phyloP scores from a whole-genome alignment of 148 eudicot genomes.

The Silene uniflora region DNA sequence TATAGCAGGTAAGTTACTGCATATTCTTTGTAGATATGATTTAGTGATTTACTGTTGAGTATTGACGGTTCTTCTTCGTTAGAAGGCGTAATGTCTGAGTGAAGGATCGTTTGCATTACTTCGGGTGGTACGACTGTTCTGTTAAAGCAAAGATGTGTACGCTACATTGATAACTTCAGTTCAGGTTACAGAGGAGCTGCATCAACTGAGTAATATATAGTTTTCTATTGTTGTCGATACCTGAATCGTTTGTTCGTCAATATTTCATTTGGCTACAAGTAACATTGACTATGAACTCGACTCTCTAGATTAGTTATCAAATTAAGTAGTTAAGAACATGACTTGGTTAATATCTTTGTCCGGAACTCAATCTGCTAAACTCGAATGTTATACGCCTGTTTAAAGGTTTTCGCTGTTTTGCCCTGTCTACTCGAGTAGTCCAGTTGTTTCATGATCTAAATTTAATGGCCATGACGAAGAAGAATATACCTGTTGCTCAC shows the following conservation, averaged over 20 bases:
- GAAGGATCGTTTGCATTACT: constrained; percentile 76
- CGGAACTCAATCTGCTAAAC: background rate
- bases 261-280: too few relatives aligned
- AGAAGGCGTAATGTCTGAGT: constrained; percentile 39
- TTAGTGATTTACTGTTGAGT: background rate
- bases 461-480: background rate
- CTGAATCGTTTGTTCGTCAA: too few relatives aligned
- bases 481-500: background rate
- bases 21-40: too few relatives aligned
- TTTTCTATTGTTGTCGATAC: background rate
- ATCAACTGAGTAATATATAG: constrained; percentile 72
- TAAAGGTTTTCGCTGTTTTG: background rate
- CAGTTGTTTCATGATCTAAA: too few relatives aligned
- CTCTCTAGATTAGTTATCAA: background rate
- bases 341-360: background rate
- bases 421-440: background rate
- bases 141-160: constrained; percentile 88
- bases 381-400: too few relatives aligned
- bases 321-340: background rate
- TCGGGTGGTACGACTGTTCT: constrained; percentile 99
- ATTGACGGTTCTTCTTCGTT: constrained; percentile 10
- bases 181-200: constrained; percentile 98
- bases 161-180: constrained; percentile 95
- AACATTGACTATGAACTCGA: too few relatives aligned
- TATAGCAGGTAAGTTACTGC: constrained; percentile 35